Evolutionary conservation across 331 rosid species (phyloP).

Genomic region (Stylosanthes scabra): DNA sequence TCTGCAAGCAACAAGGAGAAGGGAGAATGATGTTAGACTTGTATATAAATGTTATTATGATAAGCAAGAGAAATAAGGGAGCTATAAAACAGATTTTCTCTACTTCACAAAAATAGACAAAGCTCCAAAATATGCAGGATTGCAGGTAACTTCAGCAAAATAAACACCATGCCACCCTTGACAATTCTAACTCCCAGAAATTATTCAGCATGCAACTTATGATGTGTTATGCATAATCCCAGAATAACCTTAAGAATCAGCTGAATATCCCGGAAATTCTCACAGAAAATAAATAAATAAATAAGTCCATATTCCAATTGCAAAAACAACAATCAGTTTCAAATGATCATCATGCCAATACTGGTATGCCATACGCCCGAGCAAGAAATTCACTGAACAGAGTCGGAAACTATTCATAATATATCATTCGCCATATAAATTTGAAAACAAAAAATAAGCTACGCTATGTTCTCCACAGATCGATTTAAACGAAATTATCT

Average conservation of each 20-base stretch:
- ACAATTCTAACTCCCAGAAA: conserved; percentile 7
- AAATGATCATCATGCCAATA: background rate
- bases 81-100: background rate
- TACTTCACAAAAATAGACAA: conserved; percentile 1
- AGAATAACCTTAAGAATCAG: background rate
- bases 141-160: conserved; percentile 9
- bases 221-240: background rate
- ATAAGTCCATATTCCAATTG: background rate
- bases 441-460: background rate
- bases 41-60: conserved; percentile 12
- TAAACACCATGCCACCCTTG: conserved; percentile 1
- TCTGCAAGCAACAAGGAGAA: conserved; percentile 29
- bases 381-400: background rate
- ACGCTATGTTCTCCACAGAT: background rate
- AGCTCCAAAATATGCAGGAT: background rate
- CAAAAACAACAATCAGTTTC: background rate
- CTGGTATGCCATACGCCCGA: background rate
- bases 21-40: conserved; percentile 8
- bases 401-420: background rate
- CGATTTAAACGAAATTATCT: background rate
- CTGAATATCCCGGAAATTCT: background rate
- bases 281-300: conserved; percentile 9
- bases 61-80: conserved; percentile 30
- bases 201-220: conserved; percentile 24
- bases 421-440: no score